Evolutionary conservation across 768 basidiomycete species (phyloP), one percentile per base, ranked within the genome.

Genomic region (Suillus cothurnatus): DNA sequence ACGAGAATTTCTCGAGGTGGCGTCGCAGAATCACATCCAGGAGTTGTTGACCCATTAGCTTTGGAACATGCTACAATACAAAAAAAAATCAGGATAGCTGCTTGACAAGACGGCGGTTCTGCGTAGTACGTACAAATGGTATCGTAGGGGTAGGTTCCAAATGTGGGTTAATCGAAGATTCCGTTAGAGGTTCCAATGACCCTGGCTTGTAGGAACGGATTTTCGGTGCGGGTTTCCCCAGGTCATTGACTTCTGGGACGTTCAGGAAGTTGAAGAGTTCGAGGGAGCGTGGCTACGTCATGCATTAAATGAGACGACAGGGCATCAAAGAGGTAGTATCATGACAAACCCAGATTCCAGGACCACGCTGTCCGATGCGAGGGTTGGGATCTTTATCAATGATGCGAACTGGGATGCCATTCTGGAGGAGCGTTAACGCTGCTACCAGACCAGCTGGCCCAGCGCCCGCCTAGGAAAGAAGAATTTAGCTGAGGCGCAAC

Each of bases 371-470:
- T 4, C 81, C 81, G 6, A 78, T 65, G 23, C 75, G 74, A 21
- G 74, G 75, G 8, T 71, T 57, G 0, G 75, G 66, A 3, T 65
- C 53, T 45, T 66, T 65, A 7, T 66, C 65, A 4, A 66, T 64
- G 34, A 66, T 64, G 32, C 65, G 65, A 36, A 57, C 61, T 52
- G 32, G 65, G 19, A 81, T 66, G 6, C 73, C 75, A 34, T 75
- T 75, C 11, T 71, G 65, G 1, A 72, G 66, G 4, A 85, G 79
- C 8, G 76, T 68, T 2, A 83, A 74, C 4, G 81, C 82, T 58
- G 79, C 74, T 55, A 82, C 78, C 9, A 84, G 74, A 45, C 84
- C 83, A 36, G 81, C 77, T 9, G 83, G 82, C 14, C 83, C 82
- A 39, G 77, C 82, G 45, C 83, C 84, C 39, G 81, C 81, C 82